Percentiles rank a stretch among this genome's conserved stretches.
phyloP scores from a whole-genome alignment of 106 monocot species.

The Dendrobium catenatum region DNA sequence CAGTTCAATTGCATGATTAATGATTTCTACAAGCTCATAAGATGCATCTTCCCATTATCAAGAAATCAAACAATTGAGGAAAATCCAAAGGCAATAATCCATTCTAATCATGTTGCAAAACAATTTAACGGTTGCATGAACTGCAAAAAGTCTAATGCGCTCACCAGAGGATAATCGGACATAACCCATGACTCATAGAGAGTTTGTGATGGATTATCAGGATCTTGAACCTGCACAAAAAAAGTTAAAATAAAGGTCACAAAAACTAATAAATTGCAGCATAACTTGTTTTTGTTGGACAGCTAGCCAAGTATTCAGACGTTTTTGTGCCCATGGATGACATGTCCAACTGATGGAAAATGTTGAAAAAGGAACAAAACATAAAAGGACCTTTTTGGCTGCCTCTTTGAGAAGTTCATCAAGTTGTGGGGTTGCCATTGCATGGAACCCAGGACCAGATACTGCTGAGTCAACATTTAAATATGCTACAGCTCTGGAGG shows the following conservation, averaged over 20 bases:
- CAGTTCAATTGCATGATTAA: neutral
- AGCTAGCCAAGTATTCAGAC: neutral
- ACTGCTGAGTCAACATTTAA: slow-evolving; percentile 56
- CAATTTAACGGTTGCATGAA: neutral
- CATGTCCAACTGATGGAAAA: neutral
- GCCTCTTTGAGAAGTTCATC: slow-evolving; percentile 52
- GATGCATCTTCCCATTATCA: no score
- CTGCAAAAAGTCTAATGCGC: slow-evolving; percentile 11
- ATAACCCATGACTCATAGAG: slow-evolving; percentile 65
- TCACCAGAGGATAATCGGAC: slow-evolving; percentile 28
- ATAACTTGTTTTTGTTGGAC: neutral
- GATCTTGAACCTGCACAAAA: slow-evolving; percentile 62
- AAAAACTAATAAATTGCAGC: neutral
- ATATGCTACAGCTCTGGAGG: slow-evolving; percentile 58
- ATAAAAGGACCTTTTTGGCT: slow-evolving; percentile 31
- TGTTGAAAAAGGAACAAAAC: neutral
- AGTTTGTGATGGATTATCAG: slow-evolving; percentile 62
- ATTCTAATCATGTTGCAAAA: neutral
- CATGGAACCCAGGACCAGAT: slow-evolving; percentile 49
- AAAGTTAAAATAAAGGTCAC: neutral
- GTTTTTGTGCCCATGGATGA: neutral
- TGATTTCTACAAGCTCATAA: neutral
- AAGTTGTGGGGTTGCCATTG: slow-evolving; percentile 58
- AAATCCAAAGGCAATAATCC: neutral
- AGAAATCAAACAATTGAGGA: neutral